These are phyloP conservation scores for Populus trichocarpa DNA, from an alignment of 441 rosid species.

Conservation along the genomic window DNA sequence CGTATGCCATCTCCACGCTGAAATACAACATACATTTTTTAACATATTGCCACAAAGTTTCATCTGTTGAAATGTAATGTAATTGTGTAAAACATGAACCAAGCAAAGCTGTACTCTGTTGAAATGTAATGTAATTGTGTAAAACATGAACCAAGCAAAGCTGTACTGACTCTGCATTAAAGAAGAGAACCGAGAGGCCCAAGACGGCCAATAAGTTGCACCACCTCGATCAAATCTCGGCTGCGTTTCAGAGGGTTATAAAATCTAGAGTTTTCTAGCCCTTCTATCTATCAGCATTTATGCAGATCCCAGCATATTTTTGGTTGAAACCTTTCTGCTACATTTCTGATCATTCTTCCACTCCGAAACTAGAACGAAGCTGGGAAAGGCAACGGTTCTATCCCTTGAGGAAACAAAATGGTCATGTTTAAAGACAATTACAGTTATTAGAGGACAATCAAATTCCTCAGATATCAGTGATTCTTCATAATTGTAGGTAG, in stretches of 20 bases:
- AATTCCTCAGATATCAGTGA: too few relatives aligned
- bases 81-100: not conserved
- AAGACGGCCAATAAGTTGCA: constrained; percentile 1
- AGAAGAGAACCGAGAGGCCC: not conserved
- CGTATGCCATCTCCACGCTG: too few relatives aligned
- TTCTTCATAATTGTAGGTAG: too few relatives aligned
- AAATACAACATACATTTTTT: too few relatives aligned
- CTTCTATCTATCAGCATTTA: not conserved
- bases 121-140: not conserved
- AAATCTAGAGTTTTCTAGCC: not conserved
- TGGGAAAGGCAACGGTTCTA: constrained; percentile 69
- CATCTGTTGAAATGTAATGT: not conserved
- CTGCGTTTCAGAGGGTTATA: not conserved
- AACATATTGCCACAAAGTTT: too few relatives aligned
- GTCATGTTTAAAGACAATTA: too few relatives aligned
- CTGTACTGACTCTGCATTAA: not conserved
- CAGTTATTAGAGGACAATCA: too few relatives aligned
- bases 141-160: not conserved
- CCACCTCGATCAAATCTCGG: not conserved
- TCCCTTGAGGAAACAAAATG: constrained; percentile 43
- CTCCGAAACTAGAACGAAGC: constrained; percentile 51
- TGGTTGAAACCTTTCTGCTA: constrained; percentile 6
- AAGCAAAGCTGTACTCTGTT: not conserved
- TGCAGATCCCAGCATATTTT: not conserved
- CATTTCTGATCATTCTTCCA: constrained; percentile 43